Percentiles rank a stretch among this genome's conserved stretches.
Evolutionary conservation across 345 rosid genomes (phyloP).

Genomic region (Mallotus nudiflorus): DNA sequence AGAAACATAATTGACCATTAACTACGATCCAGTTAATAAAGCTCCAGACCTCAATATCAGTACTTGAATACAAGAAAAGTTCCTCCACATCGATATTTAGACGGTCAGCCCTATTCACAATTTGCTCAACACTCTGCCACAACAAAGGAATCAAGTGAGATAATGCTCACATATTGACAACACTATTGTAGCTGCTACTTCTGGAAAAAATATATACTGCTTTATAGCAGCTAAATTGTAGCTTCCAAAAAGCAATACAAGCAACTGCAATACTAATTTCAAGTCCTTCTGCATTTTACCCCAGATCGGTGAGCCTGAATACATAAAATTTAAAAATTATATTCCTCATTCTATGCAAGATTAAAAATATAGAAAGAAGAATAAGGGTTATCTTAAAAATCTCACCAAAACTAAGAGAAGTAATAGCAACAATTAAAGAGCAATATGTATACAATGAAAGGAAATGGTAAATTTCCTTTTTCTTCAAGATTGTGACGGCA

Average conservation of each 20-base stretch:
- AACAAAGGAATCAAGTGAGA: conserved; percentile 11
- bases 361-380: not conserved
- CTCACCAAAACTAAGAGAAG: not conserved
- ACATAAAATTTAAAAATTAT: not conserved
- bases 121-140: conserved; percentile 86
- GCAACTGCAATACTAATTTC: not conserved
- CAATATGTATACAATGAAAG: too few relatives aligned
- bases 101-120: conserved; percentile 85
- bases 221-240: not conserved
- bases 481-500: not conserved
- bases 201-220: not conserved
- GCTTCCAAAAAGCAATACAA: not conserved
- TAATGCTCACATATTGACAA: not conserved
- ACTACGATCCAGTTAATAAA: not conserved
- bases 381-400: not conserved
- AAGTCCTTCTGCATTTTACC: not conserved
- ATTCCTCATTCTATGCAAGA: not conserved
- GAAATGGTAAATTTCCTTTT: too few relatives aligned
- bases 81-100: conserved; percentile 59
- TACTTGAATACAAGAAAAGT: conserved; percentile 77
- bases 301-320: not conserved
- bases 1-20: not conserved
- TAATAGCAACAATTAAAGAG: not conserved
- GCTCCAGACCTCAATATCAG: conserved; percentile 73
- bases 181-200: not conserved